Percentiles rank a stretch among this genome's conserved stretches.
phyloP scores from a whole-genome alignment of 2,329 filamentous ascomycete genomes.

The Triangularia verruculosa region DNA sequence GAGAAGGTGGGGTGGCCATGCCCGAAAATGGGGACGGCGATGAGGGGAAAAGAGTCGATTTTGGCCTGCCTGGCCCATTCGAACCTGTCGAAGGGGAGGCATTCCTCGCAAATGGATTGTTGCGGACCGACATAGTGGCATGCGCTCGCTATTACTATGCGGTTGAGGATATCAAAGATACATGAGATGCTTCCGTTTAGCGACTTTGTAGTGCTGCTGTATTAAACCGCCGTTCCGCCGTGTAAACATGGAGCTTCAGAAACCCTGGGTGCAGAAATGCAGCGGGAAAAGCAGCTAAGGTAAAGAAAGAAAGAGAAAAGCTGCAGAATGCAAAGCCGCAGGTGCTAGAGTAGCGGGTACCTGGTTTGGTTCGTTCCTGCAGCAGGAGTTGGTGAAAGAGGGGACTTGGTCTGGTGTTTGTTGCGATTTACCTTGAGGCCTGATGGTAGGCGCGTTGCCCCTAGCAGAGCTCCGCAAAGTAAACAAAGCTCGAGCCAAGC shows the following conservation, averaged over 20 bases:
- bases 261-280: background rate
- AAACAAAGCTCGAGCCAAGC: constrained; percentile 26
- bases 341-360: background rate
- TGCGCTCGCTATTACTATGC: constrained; percentile 30
- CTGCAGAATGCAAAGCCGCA: background rate
- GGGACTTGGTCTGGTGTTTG: background rate
- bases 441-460: constrained; percentile 22
- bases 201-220: constrained; percentile 13
- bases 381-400: background rate
- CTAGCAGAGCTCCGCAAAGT: constrained; percentile 21
- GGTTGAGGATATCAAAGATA: constrained; percentile 10
- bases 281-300: background rate
- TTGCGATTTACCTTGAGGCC: background rate
- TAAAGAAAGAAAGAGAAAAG: background rate
- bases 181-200: constrained; percentile 23
- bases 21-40: constrained; percentile 50
- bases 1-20: constrained; percentile 38
- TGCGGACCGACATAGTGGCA: constrained; percentile 65
- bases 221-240: constrained; percentile 6
- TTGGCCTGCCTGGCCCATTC: constrained; percentile 59
- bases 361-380: background rate
- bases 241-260: constrained; percentile 21
- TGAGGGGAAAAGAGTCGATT: constrained; percentile 66
- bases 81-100: constrained; percentile 64
- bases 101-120: constrained; percentile 74